A percentile compares a stretch with the other conserved stretches of the same genome.
phyloP scores from a whole-genome alignment of 768 basidiomycete species.

The Amanita polypyramis region DNA sequence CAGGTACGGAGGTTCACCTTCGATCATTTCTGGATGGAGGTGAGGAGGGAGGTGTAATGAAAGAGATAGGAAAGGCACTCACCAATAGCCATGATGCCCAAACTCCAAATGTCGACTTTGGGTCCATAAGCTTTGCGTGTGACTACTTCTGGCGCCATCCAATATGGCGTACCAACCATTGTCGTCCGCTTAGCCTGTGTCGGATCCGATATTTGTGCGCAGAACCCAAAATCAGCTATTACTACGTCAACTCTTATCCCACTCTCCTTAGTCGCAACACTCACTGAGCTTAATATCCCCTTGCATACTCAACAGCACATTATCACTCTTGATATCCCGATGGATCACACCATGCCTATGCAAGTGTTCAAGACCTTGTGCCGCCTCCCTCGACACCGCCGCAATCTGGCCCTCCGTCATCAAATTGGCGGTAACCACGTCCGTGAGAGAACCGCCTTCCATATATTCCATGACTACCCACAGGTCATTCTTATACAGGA shows the following conservation, averaged over 20 bases:
- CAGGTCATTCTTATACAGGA: conserved; percentile 93
- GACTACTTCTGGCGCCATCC: conserved; percentile 99
- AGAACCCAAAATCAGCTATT: conserved; percentile 96
- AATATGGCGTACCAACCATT: conserved; percentile 98
- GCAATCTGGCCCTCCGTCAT: conserved; percentile 99
- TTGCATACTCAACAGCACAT: conserved; percentile 82
- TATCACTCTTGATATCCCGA: conserved; percentile 98
- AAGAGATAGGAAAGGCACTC: conserved; percentile 8
- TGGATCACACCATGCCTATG: conserved; percentile 97
- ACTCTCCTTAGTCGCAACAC: conserved; percentile 21
- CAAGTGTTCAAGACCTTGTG: conserved; percentile 88
- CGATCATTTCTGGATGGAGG: conserved; percentile 82
- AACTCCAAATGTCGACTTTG: conserved; percentile 96
- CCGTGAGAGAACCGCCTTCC: conserved; percentile 92
- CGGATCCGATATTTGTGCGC: conserved; percentile 89
- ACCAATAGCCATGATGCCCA: conserved; percentile 97
- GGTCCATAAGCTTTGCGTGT: conserved; percentile 97
- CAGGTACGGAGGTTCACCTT: conserved; percentile 93
- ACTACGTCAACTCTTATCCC: too few species aligned
- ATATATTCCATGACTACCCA: conserved; percentile 99
- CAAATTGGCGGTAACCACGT: conserved; percentile 89
- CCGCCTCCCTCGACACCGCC: conserved; percentile 87
- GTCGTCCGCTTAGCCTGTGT: conserved; percentile 88
- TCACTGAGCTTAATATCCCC: conserved; percentile 97
- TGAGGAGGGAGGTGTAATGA: neutral